Base-by-base conservation (phyloP, 805 yeast genomes). In the Millerozyma acaciae region DNA sequence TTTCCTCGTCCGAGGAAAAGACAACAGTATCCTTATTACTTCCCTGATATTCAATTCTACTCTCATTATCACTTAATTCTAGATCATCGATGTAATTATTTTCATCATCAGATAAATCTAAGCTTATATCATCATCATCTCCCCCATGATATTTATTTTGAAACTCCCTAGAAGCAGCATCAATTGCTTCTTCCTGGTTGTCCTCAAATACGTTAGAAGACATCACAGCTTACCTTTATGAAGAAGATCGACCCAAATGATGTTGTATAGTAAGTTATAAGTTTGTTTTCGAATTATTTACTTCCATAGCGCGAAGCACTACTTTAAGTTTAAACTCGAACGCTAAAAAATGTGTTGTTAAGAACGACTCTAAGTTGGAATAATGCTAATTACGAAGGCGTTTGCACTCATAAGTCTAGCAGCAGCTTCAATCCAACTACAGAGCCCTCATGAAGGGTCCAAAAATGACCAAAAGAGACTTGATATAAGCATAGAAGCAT, bases 401-500 rank as follows among this genome's bases (percentile, higher is more conserved):
- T n/a, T n/a, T n/a, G n/a, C n/a, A n/a, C n/a, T n/a, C n/a, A n/a
- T n/a, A n/a, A n/a, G n/a, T n/a, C n/a, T n/a, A n/a, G n/a, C n/a
- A n/a, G n/a, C n/a, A n/a, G n/a, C n/a, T n/a, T n/a, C n/a, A n/a
- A n/a, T n/a, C n/a, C n/a, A n/a, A n/a, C n/a, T n/a, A n/a, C n/a
- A n/a, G n/a, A n/a, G n/a, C n/a, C n/a, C n/a, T n/a, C n/a, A n/a
- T n/a, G n/a, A n/a, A n/a, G n/a, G n/a, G n/a, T n/a, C n/a, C 18
- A 57, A 53, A 4, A 59, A 39, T 17, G 66, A 60, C 27, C 51
- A 17, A 15, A 23, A 29, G 17, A 17, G 21, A 15, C 16, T 34
- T 12, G 24, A 32, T 3, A 23, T 40, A 13, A 27, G 31, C 8
- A 26, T 47, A n/a, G 44, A 50, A 6, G 63, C 72, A 4, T 72